phyloP scores from a whole-genome alignment of 2,329 filamentous ascomycete genomes.

The Scytalidium lignicola region DNA sequence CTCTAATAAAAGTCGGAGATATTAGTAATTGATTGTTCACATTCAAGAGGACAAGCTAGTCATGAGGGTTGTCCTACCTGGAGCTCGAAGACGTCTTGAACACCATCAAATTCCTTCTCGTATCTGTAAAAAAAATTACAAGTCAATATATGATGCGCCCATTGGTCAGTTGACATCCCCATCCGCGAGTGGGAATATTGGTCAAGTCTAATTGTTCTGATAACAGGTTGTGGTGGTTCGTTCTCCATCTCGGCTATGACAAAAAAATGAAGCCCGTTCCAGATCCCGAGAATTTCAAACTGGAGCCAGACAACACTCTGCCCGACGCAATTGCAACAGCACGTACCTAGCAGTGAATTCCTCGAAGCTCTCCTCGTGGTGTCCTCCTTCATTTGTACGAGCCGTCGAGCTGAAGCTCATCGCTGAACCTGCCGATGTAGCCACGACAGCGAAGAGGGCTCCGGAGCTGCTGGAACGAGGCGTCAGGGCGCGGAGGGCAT shows the following conservation, averaged over 20 bases:
- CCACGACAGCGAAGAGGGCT: conserved; percentile 43
- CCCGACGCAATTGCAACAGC: conserved; percentile 1
- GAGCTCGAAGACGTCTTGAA: conserved; percentile 99
- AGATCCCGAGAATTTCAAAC: conserved; percentile 1
- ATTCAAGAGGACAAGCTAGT: background rate
- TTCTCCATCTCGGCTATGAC: background rate
- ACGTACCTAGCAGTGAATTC: conserved; percentile 94
- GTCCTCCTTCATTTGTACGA: conserved; percentile 44
- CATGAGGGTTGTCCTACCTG: conserved; percentile 60
- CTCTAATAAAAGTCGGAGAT: conserved; percentile 46
- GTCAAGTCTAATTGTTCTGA: conserved; percentile 3
- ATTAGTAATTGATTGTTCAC: background rate
- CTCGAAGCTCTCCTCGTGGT: conserved; percentile 96
- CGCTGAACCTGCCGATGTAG: conserved; percentile 41
- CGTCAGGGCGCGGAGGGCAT: conserved; percentile 52
- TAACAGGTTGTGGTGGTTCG: background rate
- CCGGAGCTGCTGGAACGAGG: conserved; percentile 51
- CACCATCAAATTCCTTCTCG: conserved; percentile 97
- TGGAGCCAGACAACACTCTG: background rate
- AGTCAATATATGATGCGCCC: conserved; percentile 33
- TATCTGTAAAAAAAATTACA: conserved; percentile 57
- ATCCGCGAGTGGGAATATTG: conserved; percentile 4
- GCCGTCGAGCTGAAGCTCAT: conserved; percentile 58
- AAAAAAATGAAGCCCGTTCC: background rate
- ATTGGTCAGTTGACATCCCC: conserved; percentile 1